phyloP scores from a whole-genome alignment of 2,329 filamentous ascomycete species.

The Aspergillus sp. region DNA sequence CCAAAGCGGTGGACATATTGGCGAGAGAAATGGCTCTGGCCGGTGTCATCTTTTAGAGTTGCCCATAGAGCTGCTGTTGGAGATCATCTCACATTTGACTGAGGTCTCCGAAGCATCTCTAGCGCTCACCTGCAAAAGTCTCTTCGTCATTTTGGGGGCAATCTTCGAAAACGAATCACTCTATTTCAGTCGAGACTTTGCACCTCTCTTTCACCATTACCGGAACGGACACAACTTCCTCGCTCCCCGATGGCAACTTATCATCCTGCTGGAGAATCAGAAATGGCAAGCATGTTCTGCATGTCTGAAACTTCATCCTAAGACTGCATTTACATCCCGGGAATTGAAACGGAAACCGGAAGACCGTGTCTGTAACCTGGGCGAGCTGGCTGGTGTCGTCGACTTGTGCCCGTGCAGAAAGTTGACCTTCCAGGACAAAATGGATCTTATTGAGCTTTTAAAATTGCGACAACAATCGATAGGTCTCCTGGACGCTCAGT shows the following conservation, averaged over 20 bases:
- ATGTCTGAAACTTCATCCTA: constrained; percentile 35
- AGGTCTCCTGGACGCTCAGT: constrained; percentile 18
- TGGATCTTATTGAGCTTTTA: constrained; percentile 28
- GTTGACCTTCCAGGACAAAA: constrained; percentile 32
- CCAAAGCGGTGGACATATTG: constrained; percentile 8
- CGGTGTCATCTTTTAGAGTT: constrained; percentile 31
- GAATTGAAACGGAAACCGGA: constrained; percentile 30
- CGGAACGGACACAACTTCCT: constrained; percentile 30
- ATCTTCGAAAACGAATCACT: constrained; percentile 27
- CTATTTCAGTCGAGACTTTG: constrained; percentile 33
- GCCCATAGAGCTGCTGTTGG: constrained; percentile 31
- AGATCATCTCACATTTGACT: constrained; percentile 31
- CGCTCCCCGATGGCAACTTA: constrained; percentile 31
- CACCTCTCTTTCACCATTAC: constrained; percentile 35
- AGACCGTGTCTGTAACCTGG: constrained; percentile 27
- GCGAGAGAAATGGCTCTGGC: constrained; percentile 8
- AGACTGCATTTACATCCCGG: constrained; percentile 23
- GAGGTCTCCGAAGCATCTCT: constrained; percentile 30
- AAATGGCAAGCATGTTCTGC: constrained; percentile 31
- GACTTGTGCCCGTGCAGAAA: constrained; percentile 37
- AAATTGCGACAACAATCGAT: constrained; percentile 23
- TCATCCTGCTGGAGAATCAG: constrained; percentile 29
- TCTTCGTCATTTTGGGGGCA: constrained; percentile 26
- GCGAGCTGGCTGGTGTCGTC: constrained; percentile 30
- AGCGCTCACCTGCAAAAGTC: constrained; percentile 33